Evolutionary conservation across 176 grass and related monocot genomes (phyloP).

Genomic region (Lolium multiflorum): DNA sequence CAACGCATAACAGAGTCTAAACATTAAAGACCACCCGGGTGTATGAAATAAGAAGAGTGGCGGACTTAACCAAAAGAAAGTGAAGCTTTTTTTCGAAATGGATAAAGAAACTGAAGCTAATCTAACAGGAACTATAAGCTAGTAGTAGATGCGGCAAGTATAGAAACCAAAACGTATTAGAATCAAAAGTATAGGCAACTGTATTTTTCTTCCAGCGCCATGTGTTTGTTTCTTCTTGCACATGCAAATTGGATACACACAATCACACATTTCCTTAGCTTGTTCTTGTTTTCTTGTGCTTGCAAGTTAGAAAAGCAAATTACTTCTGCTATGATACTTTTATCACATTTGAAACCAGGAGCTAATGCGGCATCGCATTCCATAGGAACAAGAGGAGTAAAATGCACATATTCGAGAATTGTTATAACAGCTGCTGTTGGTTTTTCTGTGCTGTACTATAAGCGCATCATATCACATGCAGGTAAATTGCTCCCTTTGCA

Average conservation of each 20-base stretch:
- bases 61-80: too few relatives aligned
- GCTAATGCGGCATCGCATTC: neutral
- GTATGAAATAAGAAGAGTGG: neutral
- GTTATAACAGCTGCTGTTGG: neutral
- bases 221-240: neutral
- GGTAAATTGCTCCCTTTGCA: constrained; percentile 83
- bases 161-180: neutral
- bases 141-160: neutral
- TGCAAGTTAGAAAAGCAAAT: neutral
- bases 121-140: neutral
- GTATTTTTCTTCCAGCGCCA: neutral
- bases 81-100: too few relatives aligned
- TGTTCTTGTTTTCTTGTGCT: neutral
- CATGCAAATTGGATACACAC: neutral
- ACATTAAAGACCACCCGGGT: neutral
- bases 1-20: neutral
- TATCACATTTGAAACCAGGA: constrained; percentile 18
- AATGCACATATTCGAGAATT: constrained; percentile 7
- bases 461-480: constrained; percentile 47
- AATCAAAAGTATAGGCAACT: neutral
- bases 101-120: neutral
- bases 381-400: constrained; percentile 18
- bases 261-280: constrained; percentile 10
- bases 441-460: constrained; percentile 26
- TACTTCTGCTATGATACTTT: constrained; percentile 10